Base-by-base conservation (phyloP, 768 basidiomycete genomes). In the Ramaria sp. region DNA sequence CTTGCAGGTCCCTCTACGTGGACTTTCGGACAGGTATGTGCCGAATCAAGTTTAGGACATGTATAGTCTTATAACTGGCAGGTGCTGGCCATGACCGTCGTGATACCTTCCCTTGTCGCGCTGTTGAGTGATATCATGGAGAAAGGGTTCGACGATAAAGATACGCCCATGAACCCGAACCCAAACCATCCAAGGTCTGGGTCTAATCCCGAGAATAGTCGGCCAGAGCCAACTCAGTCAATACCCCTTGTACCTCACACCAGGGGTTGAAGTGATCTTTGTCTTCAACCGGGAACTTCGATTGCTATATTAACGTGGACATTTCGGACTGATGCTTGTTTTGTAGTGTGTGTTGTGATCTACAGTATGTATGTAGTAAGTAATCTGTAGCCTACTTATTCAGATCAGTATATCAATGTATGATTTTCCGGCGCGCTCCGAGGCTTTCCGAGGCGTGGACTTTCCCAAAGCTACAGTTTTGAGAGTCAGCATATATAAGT, bases 1-100 rank as follows among this genome's bases (percentile, higher is more conserved):
- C 20, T 37, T 22, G 7, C 20, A 52, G 51, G 33, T 52, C 20
- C 51, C 13, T 37, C 37, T 37, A 49, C 19, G 5, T 49, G 48
- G 48, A 7, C 24, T 37, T 52, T 52, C 24, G 51, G 51, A 34
- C 51, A 52, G 37, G 51, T 52, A 37, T 22, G 51, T 52, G 15
- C 34, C 3, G 22, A 2, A 19, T 17, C 24, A 37, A 4, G 15
- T 52, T 1, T 1, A 7, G 11, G 17, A 30, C 46, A 20, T 17
- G 15, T 17, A 1, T 20, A 4, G 11, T 37, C 51, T 52, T 13
- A 52, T 19, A 5, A 19, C 2, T 22, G 3, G 17, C 24, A 52
- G 51, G 51, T 52, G 4, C 51, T 52, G 31, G 51, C 51, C 6
- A 7, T 52, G 7, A 39, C 37, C n/a, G 51, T 52, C n/a, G 33